phyloP scores from a whole-genome alignment of 768 basidiomycete genomes.

The Phylloporus arenicola region DNA sequence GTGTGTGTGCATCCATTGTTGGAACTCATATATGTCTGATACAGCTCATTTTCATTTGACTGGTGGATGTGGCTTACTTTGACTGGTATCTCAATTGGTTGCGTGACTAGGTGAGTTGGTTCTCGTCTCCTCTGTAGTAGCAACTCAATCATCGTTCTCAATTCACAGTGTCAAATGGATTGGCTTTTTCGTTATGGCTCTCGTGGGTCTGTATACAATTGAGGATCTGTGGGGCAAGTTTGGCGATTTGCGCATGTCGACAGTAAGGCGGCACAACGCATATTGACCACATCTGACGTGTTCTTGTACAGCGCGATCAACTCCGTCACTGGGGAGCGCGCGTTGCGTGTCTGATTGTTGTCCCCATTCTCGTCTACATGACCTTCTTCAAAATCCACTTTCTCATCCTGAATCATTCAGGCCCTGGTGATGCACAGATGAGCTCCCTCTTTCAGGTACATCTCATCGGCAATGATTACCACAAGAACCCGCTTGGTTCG shows the following conservation, averaged over 20 bases:
- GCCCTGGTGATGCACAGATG: constrained; percentile 98
- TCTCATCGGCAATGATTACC: constrained; percentile 89
- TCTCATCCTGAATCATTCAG: constrained; percentile 86
- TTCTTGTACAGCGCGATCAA: constrained; percentile 65
- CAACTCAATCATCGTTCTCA: not conserved
- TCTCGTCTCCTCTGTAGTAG: not conserved
- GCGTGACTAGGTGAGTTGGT: constrained; percentile 71
- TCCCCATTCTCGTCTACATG: constrained; percentile 93
- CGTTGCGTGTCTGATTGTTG: constrained; percentile 74
- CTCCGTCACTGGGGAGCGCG: constrained; percentile 87
- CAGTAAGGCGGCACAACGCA: constrained; percentile 48
- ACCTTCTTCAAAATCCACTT: constrained; percentile 95
- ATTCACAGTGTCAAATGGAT: constrained; percentile 83
- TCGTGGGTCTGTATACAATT: constrained; percentile 93
- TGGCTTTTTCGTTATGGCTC: constrained; percentile 89
- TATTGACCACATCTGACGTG: constrained; percentile 2
- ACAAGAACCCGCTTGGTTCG: constrained; percentile 81
- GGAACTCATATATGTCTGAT: not conserved
- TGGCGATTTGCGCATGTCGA: constrained; percentile 88
- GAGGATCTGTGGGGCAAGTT: constrained; percentile 99
- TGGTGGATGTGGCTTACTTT: constrained; percentile 97
- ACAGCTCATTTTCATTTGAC: constrained; percentile 86
- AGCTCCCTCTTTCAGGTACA: constrained; percentile 98
- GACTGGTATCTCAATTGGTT: constrained; percentile 92
- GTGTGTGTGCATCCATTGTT: not conserved